These are phyloP conservation scores for Vitis hybrid DNA, from an alignment of 177 flowering plant genomes.

Conservation along the genomic window DNA sequence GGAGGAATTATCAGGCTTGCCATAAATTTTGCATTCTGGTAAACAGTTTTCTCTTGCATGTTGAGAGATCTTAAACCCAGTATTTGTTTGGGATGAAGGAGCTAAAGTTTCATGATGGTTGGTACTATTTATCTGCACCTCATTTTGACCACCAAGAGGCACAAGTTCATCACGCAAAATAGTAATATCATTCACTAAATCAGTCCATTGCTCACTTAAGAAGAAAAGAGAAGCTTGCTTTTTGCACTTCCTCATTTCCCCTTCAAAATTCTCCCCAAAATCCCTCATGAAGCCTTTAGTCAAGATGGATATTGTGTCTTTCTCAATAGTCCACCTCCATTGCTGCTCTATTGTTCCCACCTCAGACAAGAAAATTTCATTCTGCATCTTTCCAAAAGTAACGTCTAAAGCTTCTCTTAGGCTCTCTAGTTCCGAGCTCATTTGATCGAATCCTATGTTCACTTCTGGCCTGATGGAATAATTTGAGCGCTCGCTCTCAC, in stretches of 20 bases:
- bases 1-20: constrained; percentile 1
- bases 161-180: constrained; percentile 47
- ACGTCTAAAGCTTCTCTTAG: constrained; percentile 61
- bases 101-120: neutral
- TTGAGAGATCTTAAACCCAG: constrained; percentile 9
- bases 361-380: constrained; percentile 46
- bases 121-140: constrained; percentile 9
- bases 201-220: constrained; percentile 25
- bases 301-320: constrained; percentile 29
- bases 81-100: constrained; percentile 10
- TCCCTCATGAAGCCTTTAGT: constrained; percentile 41
- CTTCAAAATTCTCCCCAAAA: constrained; percentile 25
- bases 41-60: constrained; percentile 3
- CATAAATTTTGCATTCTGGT: constrained; percentile 16
- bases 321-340: constrained; percentile 61
- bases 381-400: constrained; percentile 67
- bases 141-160: constrained; percentile 17
- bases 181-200: constrained; percentile 38
- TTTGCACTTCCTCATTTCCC: constrained; percentile 17
- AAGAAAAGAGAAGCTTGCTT: constrained; percentile 8
- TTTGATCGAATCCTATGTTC: constrained; percentile 9
- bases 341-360: constrained; percentile 55
- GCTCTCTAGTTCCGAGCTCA: constrained; percentile 62
- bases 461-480: too few relatives aligned
- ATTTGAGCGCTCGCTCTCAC: too few relatives aligned